Conservation (phyloP, 345 rosid species). For the Aethionema arabicum region DNA sequence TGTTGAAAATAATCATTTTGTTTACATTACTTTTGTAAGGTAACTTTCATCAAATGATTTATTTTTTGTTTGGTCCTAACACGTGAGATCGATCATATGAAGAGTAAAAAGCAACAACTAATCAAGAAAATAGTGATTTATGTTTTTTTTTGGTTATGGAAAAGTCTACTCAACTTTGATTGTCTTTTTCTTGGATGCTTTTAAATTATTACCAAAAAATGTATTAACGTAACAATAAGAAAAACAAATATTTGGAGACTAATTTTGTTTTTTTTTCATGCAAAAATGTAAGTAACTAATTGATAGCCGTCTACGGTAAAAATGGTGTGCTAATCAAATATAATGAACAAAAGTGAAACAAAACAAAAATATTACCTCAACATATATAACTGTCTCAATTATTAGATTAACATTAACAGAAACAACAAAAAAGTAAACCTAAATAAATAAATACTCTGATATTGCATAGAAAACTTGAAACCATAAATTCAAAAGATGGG, state of each 20-base stretch:
- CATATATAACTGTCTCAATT: no score
- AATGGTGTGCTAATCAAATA: no score
- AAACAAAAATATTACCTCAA: no score
- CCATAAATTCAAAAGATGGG: slow-evolving; percentile 31
- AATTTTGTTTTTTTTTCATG: no score
- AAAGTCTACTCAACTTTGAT: slow-evolving; percentile 17
- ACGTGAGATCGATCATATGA: slow-evolving; percentile 13
- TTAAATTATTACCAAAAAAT: background rate
- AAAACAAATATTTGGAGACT: no score
- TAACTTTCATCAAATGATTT: slow-evolving; percentile 14
- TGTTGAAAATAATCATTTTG: background rate
- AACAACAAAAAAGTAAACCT: no score
- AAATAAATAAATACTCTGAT: slow-evolving; percentile 8
- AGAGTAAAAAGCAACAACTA: slow-evolving; percentile 5
- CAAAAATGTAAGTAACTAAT: no score
- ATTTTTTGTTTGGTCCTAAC: background rate
- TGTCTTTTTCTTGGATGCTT: background rate
- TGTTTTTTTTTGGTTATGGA: background rate
- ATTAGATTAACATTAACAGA: no score
- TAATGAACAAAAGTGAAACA: no score
- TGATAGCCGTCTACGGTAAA: no score
- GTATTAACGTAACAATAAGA: no score
- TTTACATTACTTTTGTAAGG: slow-evolving; percentile 10
- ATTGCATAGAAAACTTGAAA: slow-evolving; percentile 5
- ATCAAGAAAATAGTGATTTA: background rate